These are phyloP conservation scores for Arachis monticola DNA, from an alignment of 331 rosid species.

Conservation along the genomic window DNA sequence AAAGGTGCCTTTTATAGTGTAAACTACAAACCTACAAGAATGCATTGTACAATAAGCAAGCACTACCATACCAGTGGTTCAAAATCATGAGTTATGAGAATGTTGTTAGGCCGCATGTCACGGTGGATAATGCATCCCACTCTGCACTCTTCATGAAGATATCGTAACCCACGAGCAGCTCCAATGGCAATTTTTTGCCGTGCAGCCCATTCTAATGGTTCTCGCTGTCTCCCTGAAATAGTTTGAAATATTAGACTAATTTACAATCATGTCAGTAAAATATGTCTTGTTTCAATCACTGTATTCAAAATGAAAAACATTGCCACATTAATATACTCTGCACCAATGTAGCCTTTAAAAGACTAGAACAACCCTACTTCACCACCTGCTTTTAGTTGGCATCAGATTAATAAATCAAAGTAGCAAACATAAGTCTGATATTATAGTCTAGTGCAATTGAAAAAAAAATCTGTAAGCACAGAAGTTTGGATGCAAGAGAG, in stretches of 20 bases:
- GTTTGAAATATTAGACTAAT: slow-evolving; percentile 29
- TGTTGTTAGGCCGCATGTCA: slow-evolving; percentile 95
- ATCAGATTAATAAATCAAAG: neutral
- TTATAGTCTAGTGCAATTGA: slow-evolving; percentile 21
- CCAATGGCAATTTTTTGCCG: slow-evolving; percentile 89
- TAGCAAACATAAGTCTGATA: slow-evolving; percentile 1
- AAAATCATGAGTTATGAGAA: slow-evolving; percentile 93
- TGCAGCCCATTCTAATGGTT: slow-evolving; percentile 83
- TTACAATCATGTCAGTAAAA: slow-evolving; percentile 26
- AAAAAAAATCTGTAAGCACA: slow-evolving; percentile 12
- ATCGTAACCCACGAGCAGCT: slow-evolving; percentile 88
- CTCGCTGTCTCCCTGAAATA: slow-evolving; percentile 61
- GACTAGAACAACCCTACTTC: neutral
- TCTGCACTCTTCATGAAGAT: slow-evolving; percentile 94
- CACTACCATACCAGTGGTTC: slow-evolving; percentile 71
- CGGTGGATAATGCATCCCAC: slow-evolving; percentile 96
- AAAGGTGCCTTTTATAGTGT: neutral
- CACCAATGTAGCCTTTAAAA: slow-evolving; percentile 11
- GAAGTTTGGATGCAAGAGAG: slow-evolving; percentile 23
- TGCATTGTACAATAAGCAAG: neutral
- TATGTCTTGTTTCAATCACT: slow-evolving; percentile 11
- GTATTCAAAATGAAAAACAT: slow-evolving; percentile 15
- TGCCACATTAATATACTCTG: slow-evolving; percentile 19
- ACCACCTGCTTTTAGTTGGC: slow-evolving; percentile 25
- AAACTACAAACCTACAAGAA: neutral